Evolutionary conservation across 148 eudicot genomes (phyloP).

Genomic region (Fagopyrum tataricum): DNA sequence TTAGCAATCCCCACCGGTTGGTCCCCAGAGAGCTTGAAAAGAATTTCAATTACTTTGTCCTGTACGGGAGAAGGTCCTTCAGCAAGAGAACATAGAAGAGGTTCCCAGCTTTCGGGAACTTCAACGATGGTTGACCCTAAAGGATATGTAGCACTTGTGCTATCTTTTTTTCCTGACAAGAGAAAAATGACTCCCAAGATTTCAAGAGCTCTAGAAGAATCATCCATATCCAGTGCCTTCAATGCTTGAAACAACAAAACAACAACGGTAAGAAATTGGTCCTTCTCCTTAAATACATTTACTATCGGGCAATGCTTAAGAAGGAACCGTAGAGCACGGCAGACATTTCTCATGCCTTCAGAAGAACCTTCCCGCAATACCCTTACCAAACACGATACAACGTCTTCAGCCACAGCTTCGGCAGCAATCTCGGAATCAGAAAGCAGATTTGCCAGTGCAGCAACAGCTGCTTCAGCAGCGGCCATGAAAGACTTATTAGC

Average conservation of each 20-base stretch:
- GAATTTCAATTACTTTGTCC: constrained; percentile 61
- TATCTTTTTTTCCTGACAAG: constrained; percentile 51
- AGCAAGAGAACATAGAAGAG: constrained; percentile 54
- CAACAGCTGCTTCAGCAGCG: constrained; percentile 70
- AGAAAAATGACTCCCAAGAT: constrained; percentile 58
- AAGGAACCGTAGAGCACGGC: constrained; percentile 59
- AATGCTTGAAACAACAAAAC: constrained; percentile 57
- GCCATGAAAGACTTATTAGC: constrained; percentile 71
- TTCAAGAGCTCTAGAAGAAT: constrained; percentile 40
- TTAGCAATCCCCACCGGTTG: constrained; percentile 52
- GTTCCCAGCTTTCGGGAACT: constrained; percentile 47
- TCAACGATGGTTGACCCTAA: constrained; percentile 57
- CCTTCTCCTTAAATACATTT: constrained; percentile 45
- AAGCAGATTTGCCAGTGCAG: constrained; percentile 77
- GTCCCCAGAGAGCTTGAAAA: constrained; percentile 62
- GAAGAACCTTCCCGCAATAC: constrained; percentile 59
- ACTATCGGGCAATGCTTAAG: constrained; percentile 56
- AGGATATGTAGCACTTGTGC: constrained; percentile 30
- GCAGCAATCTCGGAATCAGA: constrained; percentile 61
- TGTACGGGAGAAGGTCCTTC: constrained; percentile 54
- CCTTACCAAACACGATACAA: constrained; percentile 60
- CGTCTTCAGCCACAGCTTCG: constrained; percentile 70
- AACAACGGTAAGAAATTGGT: constrained; percentile 52
- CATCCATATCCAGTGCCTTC: constrained; percentile 43
- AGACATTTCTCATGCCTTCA: constrained; percentile 65